These are phyloP conservation scores for Coccinonectria pachysandricola DNA, from an alignment of 2,329 filamentous ascomycete genomes.

Conservation along the genomic window DNA sequence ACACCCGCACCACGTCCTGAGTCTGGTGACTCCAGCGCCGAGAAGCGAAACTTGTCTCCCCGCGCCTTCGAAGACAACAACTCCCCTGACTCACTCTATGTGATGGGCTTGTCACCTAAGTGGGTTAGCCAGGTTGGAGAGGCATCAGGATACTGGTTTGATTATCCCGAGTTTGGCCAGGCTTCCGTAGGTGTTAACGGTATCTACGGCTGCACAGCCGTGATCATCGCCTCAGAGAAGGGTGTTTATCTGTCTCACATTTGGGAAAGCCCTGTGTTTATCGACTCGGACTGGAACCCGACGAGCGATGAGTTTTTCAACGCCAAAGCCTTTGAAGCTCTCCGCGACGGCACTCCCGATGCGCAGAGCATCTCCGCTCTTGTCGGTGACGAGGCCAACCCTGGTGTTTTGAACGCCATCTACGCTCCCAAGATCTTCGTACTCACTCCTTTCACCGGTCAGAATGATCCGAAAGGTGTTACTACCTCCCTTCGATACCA, in stretches of 20 bases:
- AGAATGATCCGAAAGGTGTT: neutral
- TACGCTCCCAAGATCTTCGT: slow-evolving; percentile 9
- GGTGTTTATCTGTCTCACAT: slow-evolving; percentile 14
- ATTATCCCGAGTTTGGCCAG: slow-evolving; percentile 1
- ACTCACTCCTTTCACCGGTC: slow-evolving; percentile 6
- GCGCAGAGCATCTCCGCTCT: slow-evolving; percentile 4
- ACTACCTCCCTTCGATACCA: slow-evolving; percentile 4
- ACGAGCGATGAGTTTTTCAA: slow-evolving; percentile 5
- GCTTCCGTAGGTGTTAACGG: slow-evolving; percentile 6
- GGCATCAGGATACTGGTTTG: slow-evolving; percentile 6
- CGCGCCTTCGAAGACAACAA: slow-evolving; percentile 4
- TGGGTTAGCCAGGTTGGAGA: slow-evolving; percentile 10
- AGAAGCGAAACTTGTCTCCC: slow-evolving; percentile 3
- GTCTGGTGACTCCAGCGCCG: neutral
- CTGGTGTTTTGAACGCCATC: slow-evolving; percentile 5
- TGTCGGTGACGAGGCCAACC: slow-evolving; percentile 4
- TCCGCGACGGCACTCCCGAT: slow-evolving; percentile 4
- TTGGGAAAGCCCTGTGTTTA: slow-evolving; percentile 13
- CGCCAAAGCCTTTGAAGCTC: slow-evolving; percentile 2
- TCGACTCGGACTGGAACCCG: slow-evolving; percentile 1
- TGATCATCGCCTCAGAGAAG: slow-evolving; percentile 9
- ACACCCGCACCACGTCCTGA: slow-evolving; percentile 3
- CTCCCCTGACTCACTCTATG: slow-evolving; percentile 7
- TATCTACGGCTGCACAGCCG: slow-evolving; percentile 12
- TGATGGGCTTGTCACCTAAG: slow-evolving; percentile 1